phyloP scores from a whole-genome alignment of 2,329 filamentous ascomycete genomes.

The Botrytis fragariae region DNA sequence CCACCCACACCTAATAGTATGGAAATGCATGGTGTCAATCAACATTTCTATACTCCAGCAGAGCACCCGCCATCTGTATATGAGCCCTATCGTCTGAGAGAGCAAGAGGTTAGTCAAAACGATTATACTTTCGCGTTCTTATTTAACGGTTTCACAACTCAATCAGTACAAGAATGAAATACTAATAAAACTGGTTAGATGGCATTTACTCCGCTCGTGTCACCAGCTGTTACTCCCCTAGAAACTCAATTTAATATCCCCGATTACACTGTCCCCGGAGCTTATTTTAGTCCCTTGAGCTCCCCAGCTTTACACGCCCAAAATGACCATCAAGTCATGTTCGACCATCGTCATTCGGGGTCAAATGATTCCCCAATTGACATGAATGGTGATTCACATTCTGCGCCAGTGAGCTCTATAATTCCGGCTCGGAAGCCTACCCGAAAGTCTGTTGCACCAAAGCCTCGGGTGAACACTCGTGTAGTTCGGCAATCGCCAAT shows the following conservation, averaged over 20 bases:
- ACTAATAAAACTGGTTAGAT: conserved; percentile 48
- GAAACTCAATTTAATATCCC: conserved; percentile 63
- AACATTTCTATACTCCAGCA: conserved; percentile 58
- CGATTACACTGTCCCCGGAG: conserved; percentile 58
- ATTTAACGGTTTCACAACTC: neutral
- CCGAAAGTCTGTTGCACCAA: conserved; percentile 28
- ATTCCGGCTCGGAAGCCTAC: conserved; percentile 28
- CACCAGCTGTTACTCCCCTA: conserved; percentile 78
- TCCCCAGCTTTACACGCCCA: conserved; percentile 78
- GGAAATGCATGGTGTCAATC: conserved; percentile 63
- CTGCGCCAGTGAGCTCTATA: conserved; percentile 29
- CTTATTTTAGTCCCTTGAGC: conserved; percentile 80
- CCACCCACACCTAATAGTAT: conserved; percentile 80
- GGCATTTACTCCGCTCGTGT: conserved; percentile 77
- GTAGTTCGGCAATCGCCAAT: conserved; percentile 42
- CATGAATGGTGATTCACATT: conserved; percentile 34
- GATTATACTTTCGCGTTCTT: neutral
- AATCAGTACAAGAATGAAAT: neutral
- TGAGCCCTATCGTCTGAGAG: conserved; percentile 61
- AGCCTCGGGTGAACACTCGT: conserved; percentile 34
- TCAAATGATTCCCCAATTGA: conserved; percentile 38
- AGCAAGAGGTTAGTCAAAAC: conserved; percentile 58
- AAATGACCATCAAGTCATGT: conserved; percentile 47
- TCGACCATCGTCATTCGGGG: conserved; percentile 42
- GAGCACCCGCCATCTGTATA: conserved; percentile 56